Percentiles rank a stretch among this genome's conserved stretches.
phyloP scores from a whole-genome alignment of 768 basidiomycete genomes.

The Amanita fuliginea region DNA sequence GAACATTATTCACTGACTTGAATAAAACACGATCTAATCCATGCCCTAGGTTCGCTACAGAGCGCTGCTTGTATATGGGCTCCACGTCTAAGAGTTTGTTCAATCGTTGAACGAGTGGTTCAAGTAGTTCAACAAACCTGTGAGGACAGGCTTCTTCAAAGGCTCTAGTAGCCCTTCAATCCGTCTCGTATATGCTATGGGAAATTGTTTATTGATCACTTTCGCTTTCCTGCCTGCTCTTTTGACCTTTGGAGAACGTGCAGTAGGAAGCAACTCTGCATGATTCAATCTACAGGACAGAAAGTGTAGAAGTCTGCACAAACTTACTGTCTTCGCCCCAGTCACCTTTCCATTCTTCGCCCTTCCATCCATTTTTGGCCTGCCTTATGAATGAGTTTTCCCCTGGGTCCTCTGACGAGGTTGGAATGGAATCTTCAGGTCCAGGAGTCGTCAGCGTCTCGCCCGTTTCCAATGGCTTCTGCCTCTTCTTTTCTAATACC shows the following conservation, averaged over 20 bases:
- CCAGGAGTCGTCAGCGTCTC: not conserved
- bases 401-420: not conserved
- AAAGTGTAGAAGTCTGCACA: not conserved
- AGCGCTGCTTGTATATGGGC: constrained; percentile 28
- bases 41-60: constrained; percentile 48
- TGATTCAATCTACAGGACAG: not conserved
- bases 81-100: constrained; percentile 24
- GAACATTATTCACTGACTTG: constrained; percentile 37
- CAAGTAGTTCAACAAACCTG: constrained; percentile 13
- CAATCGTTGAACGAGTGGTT: constrained; percentile 1
- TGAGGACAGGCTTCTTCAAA: constrained; percentile 24
- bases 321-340: constrained; percentile 17
- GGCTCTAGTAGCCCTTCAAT: constrained; percentile 24
- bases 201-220: not conserved
- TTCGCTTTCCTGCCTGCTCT: not conserved
- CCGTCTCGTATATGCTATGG: constrained; percentile 16
- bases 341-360: constrained; percentile 6
- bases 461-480: not conserved
- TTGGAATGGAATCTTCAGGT: too few relatives aligned
- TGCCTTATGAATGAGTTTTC: not conserved
- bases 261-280: not conserved
- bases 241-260: not conserved
- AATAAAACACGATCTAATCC: constrained; percentile 63
- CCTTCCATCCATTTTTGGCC: not conserved
- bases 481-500: not conserved